Conservation (phyloP, 139 green algal genomes). For the Micractinium sp. region DNA sequence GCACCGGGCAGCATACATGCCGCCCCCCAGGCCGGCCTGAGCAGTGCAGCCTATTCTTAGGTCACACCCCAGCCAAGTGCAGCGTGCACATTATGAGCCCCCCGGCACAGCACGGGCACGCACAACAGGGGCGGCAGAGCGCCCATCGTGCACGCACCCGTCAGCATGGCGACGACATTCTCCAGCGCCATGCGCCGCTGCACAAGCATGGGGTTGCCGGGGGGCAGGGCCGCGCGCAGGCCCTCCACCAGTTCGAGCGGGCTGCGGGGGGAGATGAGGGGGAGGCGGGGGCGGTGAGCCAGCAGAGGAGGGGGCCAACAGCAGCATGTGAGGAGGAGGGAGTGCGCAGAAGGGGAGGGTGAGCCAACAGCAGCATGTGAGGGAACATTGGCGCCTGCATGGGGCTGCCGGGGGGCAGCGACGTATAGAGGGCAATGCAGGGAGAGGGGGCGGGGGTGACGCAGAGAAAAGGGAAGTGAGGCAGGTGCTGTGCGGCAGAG, state of each 20-base stretch:
- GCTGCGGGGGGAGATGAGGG: background rate
- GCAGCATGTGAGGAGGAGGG: background rate
- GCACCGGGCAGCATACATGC: no score
- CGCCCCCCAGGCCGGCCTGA: no score
- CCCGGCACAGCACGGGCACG: background rate
- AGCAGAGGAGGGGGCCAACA: background rate
- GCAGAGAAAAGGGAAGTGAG: no score
- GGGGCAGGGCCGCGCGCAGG: constrained; percentile 67
- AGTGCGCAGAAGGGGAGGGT: background rate
- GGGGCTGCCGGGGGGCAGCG: no score
- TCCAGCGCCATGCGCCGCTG: constrained; percentile 77
- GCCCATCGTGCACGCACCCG: constrained; percentile 23
- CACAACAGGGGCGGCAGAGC: background rate
- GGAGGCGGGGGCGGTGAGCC: background rate
- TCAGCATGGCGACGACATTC: constrained; percentile 71
- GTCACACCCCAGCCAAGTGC: no score
- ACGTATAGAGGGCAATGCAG: no score
- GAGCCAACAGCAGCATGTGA: background rate
- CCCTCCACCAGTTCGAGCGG: constrained; percentile 74
- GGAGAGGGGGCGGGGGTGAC: no score
- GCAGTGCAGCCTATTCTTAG: no score
- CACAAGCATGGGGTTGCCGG: constrained; percentile 56
- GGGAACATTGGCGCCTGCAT: no score
- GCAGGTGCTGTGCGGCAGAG: no score
- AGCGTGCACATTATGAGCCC: no score